These are phyloP conservation scores for Alloteropsis angusta DNA, from an alignment of 202 grass and related monocot genomes.

Conservation along the genomic window DNA sequence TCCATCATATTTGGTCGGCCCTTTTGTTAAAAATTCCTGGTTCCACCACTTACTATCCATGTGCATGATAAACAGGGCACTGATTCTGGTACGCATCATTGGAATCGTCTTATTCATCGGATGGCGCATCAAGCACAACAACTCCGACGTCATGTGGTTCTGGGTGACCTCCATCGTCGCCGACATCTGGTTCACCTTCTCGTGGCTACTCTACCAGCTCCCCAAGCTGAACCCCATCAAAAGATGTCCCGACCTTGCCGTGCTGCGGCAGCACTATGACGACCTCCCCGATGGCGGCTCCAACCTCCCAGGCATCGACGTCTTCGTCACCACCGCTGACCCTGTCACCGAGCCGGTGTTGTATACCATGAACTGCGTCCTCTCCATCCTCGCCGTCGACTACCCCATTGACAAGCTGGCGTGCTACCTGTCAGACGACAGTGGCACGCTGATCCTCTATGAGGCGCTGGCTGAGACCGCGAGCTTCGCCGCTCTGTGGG, in stretches of 20 bases:
- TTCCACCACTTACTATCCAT: no score
- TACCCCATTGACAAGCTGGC: slow-evolving; percentile 53
- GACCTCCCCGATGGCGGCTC: slow-evolving; percentile 28
- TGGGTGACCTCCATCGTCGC: slow-evolving; percentile 53
- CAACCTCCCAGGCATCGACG: slow-evolving; percentile 59
- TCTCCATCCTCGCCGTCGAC: slow-evolving; percentile 63
- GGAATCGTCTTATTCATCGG: slow-evolving; percentile 48
- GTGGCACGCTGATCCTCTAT: slow-evolving; percentile 48
- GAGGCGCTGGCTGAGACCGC: slow-evolving; percentile 55
- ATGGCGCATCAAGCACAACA: slow-evolving; percentile 60
- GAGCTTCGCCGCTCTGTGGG: slow-evolving; percentile 53
- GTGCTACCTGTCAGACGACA: slow-evolving; percentile 76
- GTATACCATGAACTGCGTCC: slow-evolving; percentile 63
- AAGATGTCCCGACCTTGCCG: slow-evolving; percentile 35
- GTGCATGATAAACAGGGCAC: slow-evolving; percentile 21
- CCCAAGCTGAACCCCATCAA: slow-evolving; percentile 64
- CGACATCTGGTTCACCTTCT: slow-evolving; percentile 59
- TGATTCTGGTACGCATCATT: slow-evolving; percentile 51
- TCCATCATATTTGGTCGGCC: no score
- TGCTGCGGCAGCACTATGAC: slow-evolving; percentile 37
- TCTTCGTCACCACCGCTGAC: slow-evolving; percentile 72
- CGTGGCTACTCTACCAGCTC: slow-evolving; percentile 70
- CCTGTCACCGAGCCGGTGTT: slow-evolving; percentile 57
- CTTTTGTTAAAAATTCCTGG: no score
- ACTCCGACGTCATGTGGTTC: slow-evolving; percentile 61